Conservation (phyloP, 2,329 filamentous ascomycete genomes). For the Botryosphaeria dothidea region DNA sequence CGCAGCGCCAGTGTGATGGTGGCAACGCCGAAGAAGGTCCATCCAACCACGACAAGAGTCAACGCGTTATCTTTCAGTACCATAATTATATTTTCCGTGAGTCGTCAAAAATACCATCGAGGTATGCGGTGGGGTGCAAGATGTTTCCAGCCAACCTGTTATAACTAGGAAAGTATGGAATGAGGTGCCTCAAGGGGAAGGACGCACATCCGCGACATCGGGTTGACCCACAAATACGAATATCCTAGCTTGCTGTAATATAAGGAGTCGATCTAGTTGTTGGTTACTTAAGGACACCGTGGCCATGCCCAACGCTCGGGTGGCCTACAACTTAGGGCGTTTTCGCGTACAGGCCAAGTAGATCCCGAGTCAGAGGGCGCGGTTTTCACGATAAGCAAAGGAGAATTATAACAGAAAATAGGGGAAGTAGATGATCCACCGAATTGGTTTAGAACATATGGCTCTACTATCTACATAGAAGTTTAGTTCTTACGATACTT, state of each 20-base stretch:
- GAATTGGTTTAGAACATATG: too few relatives aligned
- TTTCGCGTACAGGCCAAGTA: too few relatives aligned
- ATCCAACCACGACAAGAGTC: not conserved
- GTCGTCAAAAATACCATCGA: not conserved
- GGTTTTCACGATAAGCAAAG: too few relatives aligned
- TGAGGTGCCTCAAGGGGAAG: not conserved
- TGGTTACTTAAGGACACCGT: too few relatives aligned
- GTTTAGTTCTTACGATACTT: too few relatives aligned
- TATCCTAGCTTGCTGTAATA: not conserved
- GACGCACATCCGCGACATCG: not conserved
- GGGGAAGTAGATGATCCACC: too few relatives aligned
- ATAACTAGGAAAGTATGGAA: not conserved
- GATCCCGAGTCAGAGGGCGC: too few relatives aligned
- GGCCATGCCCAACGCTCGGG: too few relatives aligned
- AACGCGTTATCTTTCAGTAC: slow-evolving; percentile 12
- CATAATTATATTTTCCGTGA: not conserved
- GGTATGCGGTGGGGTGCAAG: not conserved
- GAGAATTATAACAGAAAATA: too few relatives aligned
- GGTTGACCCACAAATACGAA: not conserved
- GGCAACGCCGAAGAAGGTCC: not conserved
- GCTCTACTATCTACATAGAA: too few relatives aligned
- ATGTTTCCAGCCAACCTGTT: not conserved
- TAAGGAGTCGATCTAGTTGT: not conserved
- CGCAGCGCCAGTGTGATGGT: slow-evolving; percentile 3
- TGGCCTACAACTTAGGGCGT: too few relatives aligned